Evolutionary conservation across 345 rosid genomes (phyloP), one percentile per base, ranked within the genome.

Genomic region (Mercurialis annua): DNA sequence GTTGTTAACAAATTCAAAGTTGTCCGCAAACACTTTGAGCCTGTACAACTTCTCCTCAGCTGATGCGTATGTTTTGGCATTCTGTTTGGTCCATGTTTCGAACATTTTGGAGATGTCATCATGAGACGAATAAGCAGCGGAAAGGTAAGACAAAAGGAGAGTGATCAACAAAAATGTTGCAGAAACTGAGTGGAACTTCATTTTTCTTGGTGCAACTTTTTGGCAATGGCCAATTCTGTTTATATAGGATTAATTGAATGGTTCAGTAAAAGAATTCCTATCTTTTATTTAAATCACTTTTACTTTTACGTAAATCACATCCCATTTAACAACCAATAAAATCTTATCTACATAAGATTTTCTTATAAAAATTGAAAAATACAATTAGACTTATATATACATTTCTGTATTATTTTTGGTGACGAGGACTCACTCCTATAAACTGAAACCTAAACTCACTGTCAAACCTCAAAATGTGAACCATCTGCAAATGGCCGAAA

Each of bases 11-110:
- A 86, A 93, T 64, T 72, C 87, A 62, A 78, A 73, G 73, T 93
- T 93, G 58, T 90, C 96, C 69, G 62, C 75, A 23, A 93, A 90
- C 60, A 86, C 83, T 69, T 30, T 62, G 72, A 89, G 82, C 63
- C 91, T 82, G 46, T 73, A 76, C 34, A 80, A 78, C 71, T 75
- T 89, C 62, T 93, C 97, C 43, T 78, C 82, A 40, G 77, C 78
- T 0, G 92, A 83, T n/a, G 75, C 63, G 65, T 87, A 93, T 1
- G 71, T 61, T 58, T 81, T 90, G 58, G 83, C 90, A 73, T 89
- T 85, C 65, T 75, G 72, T 23, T 69, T 40, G 69, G 88, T 80
- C 97, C 98, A 92, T 36, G 81, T 63, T 70, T 85, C 89, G 62
- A 93, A 93, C 4, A 86, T 81, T 24, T 72, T 67, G 49, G 87